Evolutionary conservation across 78 protist genomes (phyloP).

Genomic region (Emiliania huxleyi): DNA sequence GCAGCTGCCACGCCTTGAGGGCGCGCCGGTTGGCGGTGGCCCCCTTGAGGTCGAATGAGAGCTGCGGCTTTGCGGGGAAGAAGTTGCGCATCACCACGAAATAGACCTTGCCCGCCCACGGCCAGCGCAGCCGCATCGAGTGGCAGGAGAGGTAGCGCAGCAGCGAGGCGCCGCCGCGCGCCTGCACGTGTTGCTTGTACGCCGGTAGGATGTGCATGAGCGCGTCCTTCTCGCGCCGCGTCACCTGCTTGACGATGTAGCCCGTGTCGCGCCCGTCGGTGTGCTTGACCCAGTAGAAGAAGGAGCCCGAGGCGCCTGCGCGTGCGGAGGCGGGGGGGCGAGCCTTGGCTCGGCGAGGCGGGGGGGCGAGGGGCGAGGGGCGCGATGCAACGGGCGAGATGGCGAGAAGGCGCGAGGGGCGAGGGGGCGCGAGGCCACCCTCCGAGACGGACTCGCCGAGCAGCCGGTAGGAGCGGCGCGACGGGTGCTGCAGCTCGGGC

Average conservation of each 20-base stretch:
- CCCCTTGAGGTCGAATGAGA: background rate
- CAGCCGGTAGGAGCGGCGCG: no score
- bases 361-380: no score
- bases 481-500: background rate
- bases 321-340: no score
- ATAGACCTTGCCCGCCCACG: background rate
- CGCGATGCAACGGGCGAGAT: no score
- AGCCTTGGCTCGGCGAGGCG: no score
- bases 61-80: background rate
- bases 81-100: slow-evolving; percentile 14
- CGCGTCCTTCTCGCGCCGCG: background rate
- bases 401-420: no score
- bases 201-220: background rate
- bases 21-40: slow-evolving; percentile 8
- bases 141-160: background rate
- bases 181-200: background rate
- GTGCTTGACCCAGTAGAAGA: background rate
- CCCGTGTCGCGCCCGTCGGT: slow-evolving; percentile 5
- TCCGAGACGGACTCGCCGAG: background rate
- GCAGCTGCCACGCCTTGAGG: background rate
- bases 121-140: slow-evolving; percentile 1
- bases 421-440: no score
- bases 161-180: background rate
- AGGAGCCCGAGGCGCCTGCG: background rate
- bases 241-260: background rate